Evolutionary conservation across 345 rosid genomes (phyloP), one percentile per base, ranked within the genome.

Genomic region (Eucalyptus shirleyi): DNA sequence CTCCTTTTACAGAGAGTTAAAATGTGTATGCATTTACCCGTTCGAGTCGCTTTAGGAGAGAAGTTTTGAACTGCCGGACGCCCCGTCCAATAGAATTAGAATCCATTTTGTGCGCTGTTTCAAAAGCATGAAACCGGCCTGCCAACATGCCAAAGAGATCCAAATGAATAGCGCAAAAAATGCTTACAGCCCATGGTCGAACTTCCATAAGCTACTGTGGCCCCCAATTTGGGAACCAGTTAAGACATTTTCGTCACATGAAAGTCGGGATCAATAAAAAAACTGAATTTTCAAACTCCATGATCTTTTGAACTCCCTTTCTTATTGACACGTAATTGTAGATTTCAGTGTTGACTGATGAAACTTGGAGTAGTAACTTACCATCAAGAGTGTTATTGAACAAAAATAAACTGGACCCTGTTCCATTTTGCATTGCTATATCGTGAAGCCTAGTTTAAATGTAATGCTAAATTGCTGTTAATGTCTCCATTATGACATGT

Each of bases 91-190:
- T 93, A 9, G 99, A 98, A 87, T 95, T 94, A 85, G 91, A 89
- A 88, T 98, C 99, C 96, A 94, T 87, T 90, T 89, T 94, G 87
- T 96, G 99, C 56, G 99, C 99, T 89, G 94, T 92, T 90, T 88
- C 97, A 88, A 98, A 95, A 87, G 97, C 99, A 91, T 94, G 97
- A 90, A 98, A 95, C 17, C 99, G 98, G 65, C 99, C 99, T 97
- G 92, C 92, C 37, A 59, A 86, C 87, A 45, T 56, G 23, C 87
- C 83, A 77, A 40, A 6, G 16, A 40, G 83, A 89, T 65, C 86
- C 90, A 34, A 45, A 17, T 89, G 23, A 69, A 67, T 47, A 60
- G 24, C 21, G 51, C 49, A n/a, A 62, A 49, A 60, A n/a, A 67
- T 47, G 14, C 7, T 87, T 59, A 59, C n/a, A 17, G 8, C n/a